Conservation (phyloP, 1,139 yeast species). For the Zygoascus hellenicus region DNA sequence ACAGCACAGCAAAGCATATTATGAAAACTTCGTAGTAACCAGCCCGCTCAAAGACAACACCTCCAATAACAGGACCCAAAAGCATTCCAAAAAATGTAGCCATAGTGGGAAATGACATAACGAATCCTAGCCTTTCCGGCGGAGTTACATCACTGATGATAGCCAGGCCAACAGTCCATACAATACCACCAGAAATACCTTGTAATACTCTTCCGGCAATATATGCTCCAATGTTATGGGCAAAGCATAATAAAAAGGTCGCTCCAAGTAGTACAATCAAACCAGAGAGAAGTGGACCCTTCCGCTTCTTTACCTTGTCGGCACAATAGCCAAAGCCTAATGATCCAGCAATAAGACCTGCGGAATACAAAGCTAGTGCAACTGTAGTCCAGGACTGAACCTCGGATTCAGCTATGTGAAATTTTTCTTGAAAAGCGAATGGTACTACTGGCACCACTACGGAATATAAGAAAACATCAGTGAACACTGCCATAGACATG, state of each 20-base stretch:
- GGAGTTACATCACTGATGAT: conserved; percentile 31
- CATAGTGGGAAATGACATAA: conserved; percentile 32
- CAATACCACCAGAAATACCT: conserved; percentile 35
- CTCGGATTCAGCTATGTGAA: conserved; percentile 26
- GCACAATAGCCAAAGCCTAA: conserved; percentile 30
- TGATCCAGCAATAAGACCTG: conserved; percentile 32
- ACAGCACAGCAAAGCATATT: conserved; percentile 31
- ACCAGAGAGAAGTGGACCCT: conserved; percentile 31
- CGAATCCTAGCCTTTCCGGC: conserved; percentile 24
- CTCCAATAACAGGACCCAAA: conserved; percentile 36
- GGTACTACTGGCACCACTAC: conserved; percentile 35
- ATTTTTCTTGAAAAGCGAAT: conserved; percentile 28
- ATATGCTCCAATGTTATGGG: conserved; percentile 27
- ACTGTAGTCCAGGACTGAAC: conserved; percentile 31
- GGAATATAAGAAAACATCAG: conserved; percentile 33
- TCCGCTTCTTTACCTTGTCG: conserved; percentile 27
- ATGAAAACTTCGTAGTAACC: conserved; percentile 35
- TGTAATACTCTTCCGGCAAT: conserved; percentile 33
- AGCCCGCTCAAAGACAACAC: conserved; percentile 31
- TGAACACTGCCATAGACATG: conserved; percentile 31
- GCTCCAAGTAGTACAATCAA: conserved; percentile 30
- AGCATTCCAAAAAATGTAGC: conserved; percentile 32
- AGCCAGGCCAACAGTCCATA: conserved; percentile 38
- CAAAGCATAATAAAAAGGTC: conserved; percentile 29
- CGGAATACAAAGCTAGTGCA: conserved; percentile 33